Base-by-base conservation (phyloP, 768 basidiomycete species). In the Lyophyllum decastes region DNA sequence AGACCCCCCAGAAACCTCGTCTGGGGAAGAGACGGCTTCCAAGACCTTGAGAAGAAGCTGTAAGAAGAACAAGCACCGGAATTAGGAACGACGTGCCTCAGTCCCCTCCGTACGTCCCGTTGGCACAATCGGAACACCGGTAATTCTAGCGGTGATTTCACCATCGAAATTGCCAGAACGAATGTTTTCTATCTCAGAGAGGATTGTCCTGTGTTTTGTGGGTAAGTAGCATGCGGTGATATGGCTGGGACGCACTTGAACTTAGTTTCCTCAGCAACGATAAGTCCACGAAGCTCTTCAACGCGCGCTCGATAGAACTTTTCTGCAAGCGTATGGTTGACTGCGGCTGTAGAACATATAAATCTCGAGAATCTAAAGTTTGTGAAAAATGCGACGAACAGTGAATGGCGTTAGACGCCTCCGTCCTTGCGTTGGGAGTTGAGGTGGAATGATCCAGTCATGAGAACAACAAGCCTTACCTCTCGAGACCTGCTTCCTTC, bases 151-250 rank as follows among this genome's bases (percentile, higher is more conserved):
- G 66, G 58, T 64, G 17, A 88, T 81, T 62, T 72, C 73, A 49
- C 78, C 75, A 64, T 90, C 88, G 82, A 86, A 85, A 52, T 73
- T 70, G 0, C 92, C 91, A 12, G 80, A 74, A 25, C 87, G 85
- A 59, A 94, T 89, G 2, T 85, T 84, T 49, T 90, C 84, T 45
- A 95, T 91, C 71, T 95, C 94, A 2, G 80, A 72, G 19, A 87
- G 78, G 14, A 94, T 76, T 33, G 71, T 72, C 71, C 92, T 93
- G 50, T 24, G 58, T 7, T 25, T 17, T 7, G 19, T 35, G 16
- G 35, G 51, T 16, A 58, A 56, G 6, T 35, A 51, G 21, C 25
- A 48, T n/a, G 10, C 12, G 30, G 33, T 41, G 14, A 17, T 17
- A 24, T 27, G 33, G 5, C n/a, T 27, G 8, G 7, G 14, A 65